phyloP scores from a whole-genome alignment of 352 stramenopile genomes.

The Phytophthora sojae region DNA sequence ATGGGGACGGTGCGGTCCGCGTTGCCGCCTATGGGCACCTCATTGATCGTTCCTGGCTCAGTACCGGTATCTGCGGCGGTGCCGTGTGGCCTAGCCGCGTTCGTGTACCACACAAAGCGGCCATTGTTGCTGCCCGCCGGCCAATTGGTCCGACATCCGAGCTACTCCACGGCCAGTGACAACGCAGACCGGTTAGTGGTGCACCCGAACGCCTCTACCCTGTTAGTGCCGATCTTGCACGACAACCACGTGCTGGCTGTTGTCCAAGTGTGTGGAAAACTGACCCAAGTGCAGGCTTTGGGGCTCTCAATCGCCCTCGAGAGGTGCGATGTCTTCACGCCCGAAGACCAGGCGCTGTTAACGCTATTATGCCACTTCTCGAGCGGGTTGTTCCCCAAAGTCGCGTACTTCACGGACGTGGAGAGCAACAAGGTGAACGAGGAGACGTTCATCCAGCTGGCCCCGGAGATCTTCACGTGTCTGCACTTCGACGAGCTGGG shows the following conservation, averaged over 20 bases:
- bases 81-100: slow-evolving; percentile 66
- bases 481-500: slow-evolving; percentile 81
- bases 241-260: slow-evolving; percentile 49
- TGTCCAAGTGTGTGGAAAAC: slow-evolving; percentile 74
- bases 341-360: slow-evolving; percentile 64
- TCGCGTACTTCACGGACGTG: slow-evolving; percentile 81
- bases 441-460: slow-evolving; percentile 76
- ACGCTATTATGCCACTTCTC: slow-evolving; percentile 64
- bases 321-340: slow-evolving; percentile 62
- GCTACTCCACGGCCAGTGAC: slow-evolving; percentile 57
- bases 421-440: slow-evolving; percentile 87
- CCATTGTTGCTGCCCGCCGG: slow-evolving; percentile 65
- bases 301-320: slow-evolving; percentile 72
- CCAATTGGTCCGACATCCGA: slow-evolving; percentile 53
- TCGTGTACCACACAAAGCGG: slow-evolving; percentile 74
- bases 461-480: slow-evolving; percentile 82
- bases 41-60: neutral
- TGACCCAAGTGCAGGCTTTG: slow-evolving; percentile 60
- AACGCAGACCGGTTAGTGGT: slow-evolving; percentile 70
- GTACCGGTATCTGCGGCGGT: slow-evolving; percentile 10
- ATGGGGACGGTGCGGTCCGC: slow-evolving; percentile 54
- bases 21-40: slow-evolving; percentile 39
- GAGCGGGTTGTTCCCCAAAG: slow-evolving; percentile 72
- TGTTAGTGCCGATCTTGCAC: slow-evolving; percentile 65
- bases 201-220: slow-evolving; percentile 63